A percentile compares a stretch with the other conserved stretches of the same genome.
Conservation (phyloP, 371 early-diverging fungal genomes). For the Rhizopus microsporus region DNA sequence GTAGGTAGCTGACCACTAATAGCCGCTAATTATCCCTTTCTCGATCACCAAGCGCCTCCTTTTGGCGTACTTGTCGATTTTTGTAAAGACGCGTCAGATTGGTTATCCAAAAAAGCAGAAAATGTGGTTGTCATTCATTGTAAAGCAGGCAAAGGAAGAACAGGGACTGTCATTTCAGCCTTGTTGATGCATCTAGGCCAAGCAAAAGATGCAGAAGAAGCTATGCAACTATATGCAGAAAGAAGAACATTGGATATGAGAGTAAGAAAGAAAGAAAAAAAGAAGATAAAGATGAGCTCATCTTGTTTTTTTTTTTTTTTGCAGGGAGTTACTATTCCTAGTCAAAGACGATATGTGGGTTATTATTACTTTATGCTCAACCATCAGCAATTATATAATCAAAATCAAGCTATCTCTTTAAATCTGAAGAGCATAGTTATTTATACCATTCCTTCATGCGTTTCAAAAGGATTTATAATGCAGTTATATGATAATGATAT, state of each 20-base stretch:
- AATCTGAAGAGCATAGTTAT: conserved; percentile 27
- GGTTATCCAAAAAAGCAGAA: conserved; percentile 42
- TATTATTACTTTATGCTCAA: conserved; percentile 57
- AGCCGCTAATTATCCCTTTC: conserved; percentile 61
- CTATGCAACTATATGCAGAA: conserved; percentile 57
- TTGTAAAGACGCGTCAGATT: conserved; percentile 60
- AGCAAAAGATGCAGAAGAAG: conserved; percentile 46
- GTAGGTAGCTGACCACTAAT: neutral
- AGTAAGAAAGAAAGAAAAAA: conserved; percentile 26
- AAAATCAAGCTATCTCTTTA: conserved; percentile 17
- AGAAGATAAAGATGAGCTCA: neutral
- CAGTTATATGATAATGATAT: conserved; percentile 8
- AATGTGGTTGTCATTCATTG: conserved; percentile 76
- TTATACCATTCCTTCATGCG: conserved; percentile 24
- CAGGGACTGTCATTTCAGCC: conserved; percentile 70
- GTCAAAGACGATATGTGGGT: conserved; percentile 62
- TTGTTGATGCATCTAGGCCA: conserved; percentile 53
- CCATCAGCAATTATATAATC: conserved; percentile 23
- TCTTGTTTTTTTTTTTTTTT: neutral
- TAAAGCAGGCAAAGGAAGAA: conserved; percentile 81
- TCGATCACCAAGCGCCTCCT: conserved; percentile 72
- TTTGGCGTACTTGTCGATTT: conserved; percentile 55
- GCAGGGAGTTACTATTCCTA: conserved; percentile 71
- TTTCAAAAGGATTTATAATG: conserved; percentile 9
- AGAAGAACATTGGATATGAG: conserved; percentile 56